phyloP scores from a whole-genome alignment of 768 basidiomycete genomes.

The Galerina marginata region DNA sequence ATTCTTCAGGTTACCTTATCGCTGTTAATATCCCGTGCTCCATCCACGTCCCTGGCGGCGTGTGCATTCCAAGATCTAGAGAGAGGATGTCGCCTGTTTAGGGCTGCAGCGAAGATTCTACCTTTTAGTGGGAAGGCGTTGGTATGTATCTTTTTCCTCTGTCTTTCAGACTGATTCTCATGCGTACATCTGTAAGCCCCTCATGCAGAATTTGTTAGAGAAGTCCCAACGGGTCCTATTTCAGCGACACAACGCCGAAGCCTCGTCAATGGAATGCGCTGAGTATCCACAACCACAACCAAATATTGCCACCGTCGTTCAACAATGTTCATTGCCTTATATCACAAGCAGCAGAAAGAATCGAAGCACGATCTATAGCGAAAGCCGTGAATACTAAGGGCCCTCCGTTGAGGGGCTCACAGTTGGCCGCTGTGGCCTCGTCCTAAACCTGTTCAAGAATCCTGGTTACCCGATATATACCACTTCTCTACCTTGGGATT shows the following conservation, averaged over 20 bases:
- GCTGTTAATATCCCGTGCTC: constrained; percentile 66
- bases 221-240: constrained; percentile 53
- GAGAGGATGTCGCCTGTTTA: constrained; percentile 60
- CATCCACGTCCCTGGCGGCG: constrained; percentile 59
- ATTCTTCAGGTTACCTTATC: constrained; percentile 61
- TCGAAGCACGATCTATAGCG: constrained; percentile 5
- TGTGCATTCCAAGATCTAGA: constrained; percentile 68
- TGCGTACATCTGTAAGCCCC: constrained; percentile 41
- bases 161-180: constrained; percentile 1
- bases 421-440: background rate
- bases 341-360: constrained; percentile 33
- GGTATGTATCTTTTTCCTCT: constrained; percentile 39
- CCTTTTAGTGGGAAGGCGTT: constrained; percentile 65
- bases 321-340: constrained; percentile 39
- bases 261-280: constrained; percentile 10
- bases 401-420: background rate
- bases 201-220: constrained; percentile 59
- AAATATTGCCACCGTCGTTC: constrained; percentile 41
- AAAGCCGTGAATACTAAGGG: background rate
- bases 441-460: constrained; percentile 22
- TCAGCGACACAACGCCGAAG: constrained; percentile 32
- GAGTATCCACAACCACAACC: constrained; percentile 24
- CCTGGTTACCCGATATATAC: constrained; percentile 54
- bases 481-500: constrained; percentile 47
- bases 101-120: constrained; percentile 59